These are phyloP conservation scores for Xylariaceae sp. DNA, from an alignment of 2,329 filamentous ascomycete genomes.

Conservation along the genomic window DNA sequence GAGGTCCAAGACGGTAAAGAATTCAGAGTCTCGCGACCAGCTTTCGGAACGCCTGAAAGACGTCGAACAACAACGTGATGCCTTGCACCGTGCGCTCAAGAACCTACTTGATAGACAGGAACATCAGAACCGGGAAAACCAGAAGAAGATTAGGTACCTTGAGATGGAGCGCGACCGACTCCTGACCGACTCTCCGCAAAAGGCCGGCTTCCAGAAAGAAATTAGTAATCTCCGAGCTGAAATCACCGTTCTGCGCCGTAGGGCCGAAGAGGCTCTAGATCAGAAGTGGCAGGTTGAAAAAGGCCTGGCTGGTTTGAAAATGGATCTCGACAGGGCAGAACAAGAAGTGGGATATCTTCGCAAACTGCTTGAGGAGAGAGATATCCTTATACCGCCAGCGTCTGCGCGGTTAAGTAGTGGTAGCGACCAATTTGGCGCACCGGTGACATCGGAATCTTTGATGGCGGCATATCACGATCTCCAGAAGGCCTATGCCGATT, in stretches of 20 bases:
- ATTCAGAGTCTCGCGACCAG: constrained; percentile 60
- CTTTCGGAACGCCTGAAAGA: constrained; percentile 81
- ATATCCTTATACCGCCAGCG: constrained; percentile 67
- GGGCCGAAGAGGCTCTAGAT: constrained; percentile 89
- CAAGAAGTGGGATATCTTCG: constrained; percentile 86
- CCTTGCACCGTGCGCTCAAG: constrained; percentile 81
- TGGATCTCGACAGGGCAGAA: constrained; percentile 93
- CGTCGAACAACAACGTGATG: constrained; percentile 88
- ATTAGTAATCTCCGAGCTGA: constrained; percentile 76
- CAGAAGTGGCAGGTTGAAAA: constrained; percentile 97
- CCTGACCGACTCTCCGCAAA: constrained; percentile 63
- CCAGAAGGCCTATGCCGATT: constrained; percentile 64
- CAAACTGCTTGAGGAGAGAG: constrained; percentile 72
- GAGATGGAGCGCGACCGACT: constrained; percentile 76
- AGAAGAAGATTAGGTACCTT: constrained; percentile 72
- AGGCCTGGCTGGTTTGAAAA: constrained; percentile 80
- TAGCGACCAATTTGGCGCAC: constrained; percentile 40
- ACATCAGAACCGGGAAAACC: constrained; percentile 75
- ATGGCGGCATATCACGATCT: constrained; percentile 71
- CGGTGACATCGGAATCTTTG: constrained; percentile 66
- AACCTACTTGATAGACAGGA: constrained; percentile 82
- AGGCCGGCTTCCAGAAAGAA: constrained; percentile 78
- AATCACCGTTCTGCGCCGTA: constrained; percentile 74
- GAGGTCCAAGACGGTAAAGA: constrained; percentile 58
- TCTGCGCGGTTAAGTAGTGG: constrained; percentile 43